Evolutionary conservation across 116 monocot species (phyloP).

Genomic region (Zostera marina): DNA sequence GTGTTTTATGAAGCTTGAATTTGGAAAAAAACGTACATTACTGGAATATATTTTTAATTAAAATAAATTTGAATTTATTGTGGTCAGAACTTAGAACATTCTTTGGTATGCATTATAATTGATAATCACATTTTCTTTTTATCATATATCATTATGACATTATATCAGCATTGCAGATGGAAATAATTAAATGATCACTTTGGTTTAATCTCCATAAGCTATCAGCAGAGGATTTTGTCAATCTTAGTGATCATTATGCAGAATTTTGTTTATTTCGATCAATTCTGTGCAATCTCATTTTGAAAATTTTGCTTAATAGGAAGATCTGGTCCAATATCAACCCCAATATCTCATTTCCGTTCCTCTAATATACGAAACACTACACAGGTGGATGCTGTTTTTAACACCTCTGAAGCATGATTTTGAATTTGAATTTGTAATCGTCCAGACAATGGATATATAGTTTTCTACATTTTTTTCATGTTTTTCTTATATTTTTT

Average conservation of each 20-base stretch:
- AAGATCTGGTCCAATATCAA: slow-evolving; percentile 65
- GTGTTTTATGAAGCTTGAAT: background rate
- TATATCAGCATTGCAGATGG: too few species aligned
- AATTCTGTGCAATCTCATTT: background rate
- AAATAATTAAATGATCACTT: too few species aligned
- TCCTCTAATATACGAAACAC: slow-evolving; percentile 84
- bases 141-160: too few species aligned
- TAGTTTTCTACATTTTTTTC: too few species aligned
- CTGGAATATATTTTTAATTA: too few species aligned
- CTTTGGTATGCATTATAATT: too few species aligned
- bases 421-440: background rate
- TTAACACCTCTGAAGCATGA: background rate
- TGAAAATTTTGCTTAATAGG: slow-evolving; percentile 23
- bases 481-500: too few species aligned
- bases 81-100: too few species aligned
- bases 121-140: too few species aligned
- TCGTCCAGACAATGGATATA: background rate
- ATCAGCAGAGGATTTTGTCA: background rate
- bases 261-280: background rate
- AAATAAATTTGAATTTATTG: too few species aligned
- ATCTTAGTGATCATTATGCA: background rate
- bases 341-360: slow-evolving; percentile 73
- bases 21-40: background rate
- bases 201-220: background rate
- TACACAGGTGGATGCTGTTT: slow-evolving; percentile 52